phyloP scores from a whole-genome alignment of 73 alveolate genomes.

The Uronychia binucleata region DNA sequence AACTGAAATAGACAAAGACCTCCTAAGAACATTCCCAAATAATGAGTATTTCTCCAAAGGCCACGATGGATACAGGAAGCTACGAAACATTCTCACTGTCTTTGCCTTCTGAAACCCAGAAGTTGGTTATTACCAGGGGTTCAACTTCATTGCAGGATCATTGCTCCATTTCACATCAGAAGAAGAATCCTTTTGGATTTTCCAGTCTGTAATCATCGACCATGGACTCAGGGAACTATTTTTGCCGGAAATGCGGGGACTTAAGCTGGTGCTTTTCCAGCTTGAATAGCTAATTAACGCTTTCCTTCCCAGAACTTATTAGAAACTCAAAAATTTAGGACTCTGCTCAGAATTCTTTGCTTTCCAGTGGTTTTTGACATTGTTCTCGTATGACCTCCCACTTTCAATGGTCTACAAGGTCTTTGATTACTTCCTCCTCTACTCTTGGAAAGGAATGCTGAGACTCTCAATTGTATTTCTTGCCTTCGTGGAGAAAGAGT shows the following conservation, averaged over 20 bases:
- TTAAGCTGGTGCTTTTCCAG: not conserved
- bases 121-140: not conserved
- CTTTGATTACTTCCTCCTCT: not conserved
- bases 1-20: not conserved
- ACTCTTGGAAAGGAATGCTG: not conserved
- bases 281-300: not conserved
- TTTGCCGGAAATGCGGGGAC: not conserved
- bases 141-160: conserved; percentile 1
- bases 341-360: not conserved
- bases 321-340: not conserved
- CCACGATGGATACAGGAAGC: not conserved
- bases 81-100: not conserved
- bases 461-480: not conserved
- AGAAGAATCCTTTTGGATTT: conserved; percentile 2
- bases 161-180: not conserved
- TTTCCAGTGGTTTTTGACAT: not conserved
- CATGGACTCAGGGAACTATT: not conserved
- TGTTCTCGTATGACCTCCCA: not conserved
- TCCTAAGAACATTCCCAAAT: not conserved
- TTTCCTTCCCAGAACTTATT: not conserved
- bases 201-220: not conserved
- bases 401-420: not conserved
- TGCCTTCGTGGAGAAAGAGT: not conserved
- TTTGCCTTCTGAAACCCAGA: not conserved
- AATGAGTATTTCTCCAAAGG: conserved; percentile 3